Evolutionary conservation across 495 filamentous ascomycete species (phyloP).

Genomic region (Penicillium riverlandense): DNA sequence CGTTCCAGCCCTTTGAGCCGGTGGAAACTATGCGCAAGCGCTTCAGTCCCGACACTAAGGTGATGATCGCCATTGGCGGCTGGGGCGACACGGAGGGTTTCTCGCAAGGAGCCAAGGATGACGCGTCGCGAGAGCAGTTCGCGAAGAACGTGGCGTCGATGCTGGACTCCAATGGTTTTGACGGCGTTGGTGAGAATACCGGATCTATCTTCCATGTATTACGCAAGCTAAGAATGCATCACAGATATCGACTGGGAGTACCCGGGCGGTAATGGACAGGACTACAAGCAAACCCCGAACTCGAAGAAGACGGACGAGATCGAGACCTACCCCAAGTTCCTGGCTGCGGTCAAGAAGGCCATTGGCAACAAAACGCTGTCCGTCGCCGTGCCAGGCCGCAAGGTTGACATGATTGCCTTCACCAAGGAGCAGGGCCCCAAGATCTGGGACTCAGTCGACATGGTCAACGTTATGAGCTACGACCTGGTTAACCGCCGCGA

Average conservation of each 20-base stretch:
- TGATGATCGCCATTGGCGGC: slow-evolving; percentile 67
- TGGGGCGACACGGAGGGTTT: slow-evolving; percentile 67
- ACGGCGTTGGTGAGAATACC: slow-evolving; percentile 40
- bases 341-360: slow-evolving; percentile 50
- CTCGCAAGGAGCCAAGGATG: slow-evolving; percentile 46
- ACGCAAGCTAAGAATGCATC: slow-evolving; percentile 7
- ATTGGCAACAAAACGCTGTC: slow-evolving; percentile 61
- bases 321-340: slow-evolving; percentile 54
- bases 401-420: slow-evolving; percentile 66
- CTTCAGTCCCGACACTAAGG: slow-evolving; percentile 51
- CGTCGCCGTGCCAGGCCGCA: slow-evolving; percentile 62
- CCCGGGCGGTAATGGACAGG: slow-evolving; percentile 69
- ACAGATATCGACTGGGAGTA: slow-evolving; percentile 80
- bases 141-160: slow-evolving; percentile 58
- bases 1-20: slow-evolving; percentile 53
- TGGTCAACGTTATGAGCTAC: slow-evolving; percentile 76
- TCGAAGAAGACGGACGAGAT: slow-evolving; percentile 53
- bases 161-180: slow-evolving; percentile 54
- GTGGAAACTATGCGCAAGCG: slow-evolving; percentile 48
- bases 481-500: slow-evolving; percentile 74
- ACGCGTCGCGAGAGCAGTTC: slow-evolving; percentile 45
- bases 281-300: slow-evolving; percentile 67
- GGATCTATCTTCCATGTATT: neutral
- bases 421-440: slow-evolving; percentile 52
- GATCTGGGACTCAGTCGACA: slow-evolving; percentile 60